These are phyloP conservation scores for Henningerozyma blattae DNA, from an alignment of 805 yeast genomes.

Conservation along the genomic window DNA sequence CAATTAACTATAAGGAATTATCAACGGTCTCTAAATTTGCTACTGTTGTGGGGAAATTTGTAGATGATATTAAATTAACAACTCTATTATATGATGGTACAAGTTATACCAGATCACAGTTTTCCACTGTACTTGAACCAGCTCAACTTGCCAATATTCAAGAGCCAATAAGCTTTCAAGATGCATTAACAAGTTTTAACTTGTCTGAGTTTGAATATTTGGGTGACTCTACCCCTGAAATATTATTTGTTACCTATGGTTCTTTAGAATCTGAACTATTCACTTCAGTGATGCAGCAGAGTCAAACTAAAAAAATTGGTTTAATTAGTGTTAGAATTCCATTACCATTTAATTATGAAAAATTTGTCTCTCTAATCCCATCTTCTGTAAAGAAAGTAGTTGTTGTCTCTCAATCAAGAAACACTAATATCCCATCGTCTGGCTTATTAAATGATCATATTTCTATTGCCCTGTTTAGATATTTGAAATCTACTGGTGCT, in stretches of 20 bases:
- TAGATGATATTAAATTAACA: constrained; percentile 29
- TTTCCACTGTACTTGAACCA: constrained; percentile 10
- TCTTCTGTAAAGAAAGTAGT: constrained; percentile 44
- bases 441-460: constrained; percentile 59
- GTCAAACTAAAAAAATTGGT: constrained; percentile 36
- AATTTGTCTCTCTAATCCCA: constrained; percentile 52
- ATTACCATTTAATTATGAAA: constrained; percentile 58
- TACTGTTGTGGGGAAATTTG: constrained; percentile 42
- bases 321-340: constrained; percentile 66
- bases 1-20: constrained; percentile 48
- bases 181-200: constrained; percentile 18
- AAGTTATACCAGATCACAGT: constrained; percentile 25
- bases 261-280: constrained; percentile 51
- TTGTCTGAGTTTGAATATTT: constrained; percentile 35
- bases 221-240: constrained; percentile 48
- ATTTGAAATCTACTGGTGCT: constrained; percentile 38
- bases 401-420: constrained; percentile 49
- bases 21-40: constrained; percentile 58
- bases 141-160: too few species aligned
- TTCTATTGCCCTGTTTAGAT: constrained; percentile 49
- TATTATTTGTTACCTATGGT: constrained; percentile 77
- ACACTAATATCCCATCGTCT: constrained; percentile 26
- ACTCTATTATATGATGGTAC: constrained; percentile 76
- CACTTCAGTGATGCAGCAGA: constrained; percentile 30
- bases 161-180: constrained; percentile 15